Evolutionary conservation across 306 rosid genomes (phyloP), one percentile per base, ranked within the genome.

Genomic region (Cicer bijugum): DNA sequence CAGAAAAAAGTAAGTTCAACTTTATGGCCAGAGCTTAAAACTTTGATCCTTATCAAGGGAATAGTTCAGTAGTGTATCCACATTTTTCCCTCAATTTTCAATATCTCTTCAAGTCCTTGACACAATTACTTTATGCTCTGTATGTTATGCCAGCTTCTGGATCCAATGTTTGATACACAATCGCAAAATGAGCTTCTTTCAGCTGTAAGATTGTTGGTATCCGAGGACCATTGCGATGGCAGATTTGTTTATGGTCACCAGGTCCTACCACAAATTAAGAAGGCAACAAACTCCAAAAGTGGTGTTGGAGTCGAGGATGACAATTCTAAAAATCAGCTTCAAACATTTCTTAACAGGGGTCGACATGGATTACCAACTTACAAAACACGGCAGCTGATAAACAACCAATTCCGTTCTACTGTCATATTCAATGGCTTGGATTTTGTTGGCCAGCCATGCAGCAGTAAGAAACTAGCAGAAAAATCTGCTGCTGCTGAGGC

Each of bases 401-500:
- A 85, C 87, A 85, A 84, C 74, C 93, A 86, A 79, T 95, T 88
- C 79, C 81, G 89, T 19, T 86, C 97, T 52, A 90, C 93, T 4
- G 96, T 95, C 78, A 81, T 82, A 43, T 91, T 95, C 85, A 95
- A 91, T 11, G 99, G 97, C 71, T 84, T 91, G 83, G 71, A 91
- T 69, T 90, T 95, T 81, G 83, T 46, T 6, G 97, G 99, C 66
- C 83, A 82, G 80, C 89, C 93, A 56, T 81, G 88, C 77, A 62
- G 53, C 81, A 85, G 77, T 84, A 95, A 85, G 85, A 94, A 91
- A 83, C 79, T 77, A 60, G 96, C 99, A 10, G 97, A 95, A 80
- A 95, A 86, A 79, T 84, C 88, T 6, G 97, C 97, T 14, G 99
- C 99, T 64, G 76, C 86, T 9, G 93, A 90, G 86, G 99, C 97